Evolutionary conservation across 2,329 filamentous ascomycete genomes (phyloP), one percentile per base, ranked within the genome.

Genomic region (Trichoderma simmonsii): DNA sequence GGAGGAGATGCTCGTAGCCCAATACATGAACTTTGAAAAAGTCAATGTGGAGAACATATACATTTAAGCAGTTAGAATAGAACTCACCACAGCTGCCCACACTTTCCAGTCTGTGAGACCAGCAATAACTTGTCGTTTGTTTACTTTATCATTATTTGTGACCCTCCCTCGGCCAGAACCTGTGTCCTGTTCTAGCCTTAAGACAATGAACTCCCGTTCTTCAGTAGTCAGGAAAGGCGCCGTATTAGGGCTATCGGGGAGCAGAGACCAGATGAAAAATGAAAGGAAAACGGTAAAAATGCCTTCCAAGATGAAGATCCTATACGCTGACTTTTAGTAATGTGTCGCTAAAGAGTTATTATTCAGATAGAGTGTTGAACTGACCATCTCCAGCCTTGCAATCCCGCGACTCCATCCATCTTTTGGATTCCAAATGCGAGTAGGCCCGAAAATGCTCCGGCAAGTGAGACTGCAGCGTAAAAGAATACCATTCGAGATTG

Each of bases 401-500:
- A n/a, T 43, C 39, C 39, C 1, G 39, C 39, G 39, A 43, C 39
- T 43, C 39, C 39, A 43, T 43, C 39, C 39, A 43, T 43, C 39
- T 18, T 43, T n/a, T 43, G 39, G 18, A 43, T 43, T 18, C 15
- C 39, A 43, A 18, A 43, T 18, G 39, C 39, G 15, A 43, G 39
- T n/a, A 43, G 39, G 2, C 39, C 39, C 4, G 39, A 43, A 43
- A 43, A 43, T n/a, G 39, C 39, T 43, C 39, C 39, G 18, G 39
- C 39, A 1, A 43, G 5, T 0, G 91, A 92, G 0, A 93, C 94
- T 28, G 88, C 93, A 77, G 88, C 90, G 85, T 98, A 98, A 85
- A 98, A 98, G 85, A 98, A 95, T 18, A 91, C 93, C 83, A 94
- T 98, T 48, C 96, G 90, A 78, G 94, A 93, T 82, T 98, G 95